Base-by-base conservation (phyloP, 306 rosid genomes). In the Datisca glomerata region DNA sequence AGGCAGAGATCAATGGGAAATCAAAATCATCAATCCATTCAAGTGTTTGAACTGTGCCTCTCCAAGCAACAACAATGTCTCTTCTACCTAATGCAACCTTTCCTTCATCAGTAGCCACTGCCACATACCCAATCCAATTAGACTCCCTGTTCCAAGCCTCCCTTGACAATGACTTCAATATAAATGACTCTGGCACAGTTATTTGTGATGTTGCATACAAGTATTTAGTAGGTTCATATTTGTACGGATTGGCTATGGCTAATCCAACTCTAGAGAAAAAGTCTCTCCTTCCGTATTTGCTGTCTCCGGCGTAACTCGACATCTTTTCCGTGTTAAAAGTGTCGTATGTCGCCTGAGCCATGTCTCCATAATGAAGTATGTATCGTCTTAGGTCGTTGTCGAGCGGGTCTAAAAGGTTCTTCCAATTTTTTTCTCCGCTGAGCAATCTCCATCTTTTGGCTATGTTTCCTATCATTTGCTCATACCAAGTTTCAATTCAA, bases 101-200 rank as follows among this genome's bases (percentile, higher is more conserved):
- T 25, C 81, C 91, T 46, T 80, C 91, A 24, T 89, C 84, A 0
- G 80, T 80, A 3, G 84, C 79, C 60, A 80, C 93, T 0, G 79
- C 93, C 12, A 84, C 66, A 12, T 49, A 89, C 32, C 91, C 97
- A 5, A 89, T 83, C 95, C 97, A 89, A 21, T 89, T 89, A 0
- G 95, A 89, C 54, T 89, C 97, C 66, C 35, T 65, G 43, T 83
- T 71, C 94, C 94, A 87, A 14, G 85, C 81, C 64, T 82, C 89
- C 40, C 87, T 61, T 2, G 87, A 76, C 12, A 65, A 15, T 0
- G 95, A 72, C 66, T 41, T 77, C 8, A 80, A n/a, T 4, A 89
- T 48, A 42, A 83, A 83, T 0, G 95, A 80, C 0, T 76, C 83
- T 0, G 93, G 93, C 7, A 89, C 60, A 3, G 58, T 55, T 6